These are phyloP conservation scores for Sorghum bicolor DNA, from an alignment of 176 grass and related monocot species.

Conservation along the genomic window Sorghum_bicolor_NCBIv3 NC_012872.2:64268001-64268500, in stretches of 20 bases:
- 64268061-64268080: constrained; percentile 44
- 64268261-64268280: constrained; percentile 78
- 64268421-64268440: constrained; percentile 8
- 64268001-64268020: constrained; percentile 43
- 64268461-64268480: neutral
- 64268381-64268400: constrained; percentile 2
- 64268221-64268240: constrained; percentile 67
- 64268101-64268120: constrained; percentile 66
- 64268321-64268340: constrained; percentile 70
- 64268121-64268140: constrained; percentile 55
- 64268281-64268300: constrained; percentile 69
- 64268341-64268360: constrained; percentile 50
- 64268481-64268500: constrained; percentile 1
- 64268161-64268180: constrained; percentile 65
- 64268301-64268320: constrained; percentile 84
- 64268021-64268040: constrained; percentile 61
- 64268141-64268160: constrained; percentile 88
- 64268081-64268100: constrained; percentile 72
- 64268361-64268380: constrained; percentile 2
- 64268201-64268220: constrained; percentile 87
- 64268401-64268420: neutral
- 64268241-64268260: constrained; percentile 81
- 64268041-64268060: constrained; percentile 56
- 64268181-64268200: constrained; percentile 75
- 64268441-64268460: neutral